Evolutionary conservation across 2,329 filamentous ascomycete genomes (phyloP).

Genomic region (Aspergillus glaucus): DNA sequence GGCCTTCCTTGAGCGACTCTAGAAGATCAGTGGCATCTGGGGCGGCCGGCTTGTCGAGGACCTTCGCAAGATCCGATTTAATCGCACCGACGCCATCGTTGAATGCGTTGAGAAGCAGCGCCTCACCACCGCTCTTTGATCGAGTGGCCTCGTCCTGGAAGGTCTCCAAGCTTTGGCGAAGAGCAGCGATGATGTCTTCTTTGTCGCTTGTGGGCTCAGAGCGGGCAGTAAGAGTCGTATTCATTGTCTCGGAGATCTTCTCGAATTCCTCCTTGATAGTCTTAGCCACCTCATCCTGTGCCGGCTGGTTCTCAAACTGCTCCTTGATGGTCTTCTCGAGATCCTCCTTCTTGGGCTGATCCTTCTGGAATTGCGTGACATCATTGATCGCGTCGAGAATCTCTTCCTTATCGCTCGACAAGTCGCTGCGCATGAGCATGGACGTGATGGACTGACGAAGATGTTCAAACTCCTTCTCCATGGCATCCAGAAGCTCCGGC

Average conservation of each 20-base stretch:
- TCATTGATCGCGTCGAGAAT: conserved; percentile 56
- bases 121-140: conserved; percentile 50
- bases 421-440: conserved; percentile 56
- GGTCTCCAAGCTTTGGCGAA: conserved; percentile 38
- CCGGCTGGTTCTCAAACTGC: conserved; percentile 46
- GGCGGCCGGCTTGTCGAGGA: conserved; percentile 72
- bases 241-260: conserved; percentile 48
- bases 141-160: conserved; percentile 48
- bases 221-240: conserved; percentile 28
- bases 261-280: conserved; percentile 56
- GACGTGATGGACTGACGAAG: conserved; percentile 71
- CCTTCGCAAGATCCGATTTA: conserved; percentile 65
- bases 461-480: conserved; percentile 76
- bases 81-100: conserved; percentile 68
- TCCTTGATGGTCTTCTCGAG: conserved; percentile 46
- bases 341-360: conserved; percentile 22
- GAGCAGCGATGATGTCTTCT: conserved; percentile 58
- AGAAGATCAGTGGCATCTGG: conserved; percentile 85
- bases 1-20: conserved; percentile 75
- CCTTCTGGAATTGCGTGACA: conserved; percentile 32
- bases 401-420: conserved; percentile 54
- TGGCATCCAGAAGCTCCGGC: conserved; percentile 63
- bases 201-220: conserved; percentile 38
- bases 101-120: conserved; percentile 55
- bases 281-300: conserved; percentile 28